Evolutionary conservation across 2,329 filamentous ascomycete genomes (phyloP), one percentile per base, ranked within the genome.

Genomic region (Claviceps pazoutovae): DNA sequence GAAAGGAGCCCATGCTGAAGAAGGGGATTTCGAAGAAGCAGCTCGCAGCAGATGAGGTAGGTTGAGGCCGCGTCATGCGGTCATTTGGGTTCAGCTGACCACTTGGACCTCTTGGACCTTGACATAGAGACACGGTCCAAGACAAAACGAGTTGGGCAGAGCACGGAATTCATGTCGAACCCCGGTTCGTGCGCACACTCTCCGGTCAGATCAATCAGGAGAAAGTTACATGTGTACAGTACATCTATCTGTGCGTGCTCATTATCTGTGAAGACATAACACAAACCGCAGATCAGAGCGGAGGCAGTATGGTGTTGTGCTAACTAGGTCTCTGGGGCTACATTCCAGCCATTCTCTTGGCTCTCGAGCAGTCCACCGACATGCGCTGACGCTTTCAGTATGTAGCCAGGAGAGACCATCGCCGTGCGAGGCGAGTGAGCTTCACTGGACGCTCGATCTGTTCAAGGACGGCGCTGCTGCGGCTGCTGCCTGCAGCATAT

Each of bases 41-140:
- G 5, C 36, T 48, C 36, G 46, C 19, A 19, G 1, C 13, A 38
- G 34, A 38, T 38, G 16, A 17, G 30, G 34, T 14, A 45, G 8
- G 30, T 16, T 50, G 41, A 50, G 4, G n/a, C 19, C 19, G 30
- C 42, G 16, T 19, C n/a, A 50, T 36, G 26, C 41, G 30, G 8
- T 16, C 30, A 37, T 17, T 47, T 42, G 17, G 34, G 13, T 45
- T 50, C 49, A 50, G 49, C 49, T 46, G 44, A 44, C 43, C 44
- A 46, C 49, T 51, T 34, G 49, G 36, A 41, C 49, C 49, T 21
- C 49, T 50, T 51, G 34, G 23, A 23, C 21, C 34, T 51, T 42
- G 43, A 23, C 21, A 36, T 30, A 46, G 34, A 50, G 49, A 50
- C 41, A 46, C 45, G 49, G 49, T 34, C 36, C 49, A 47, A 51